Base-by-base conservation (phyloP, 2,329 filamentous ascomycete genomes). In the Coniochaeta ligniaria region DNA sequence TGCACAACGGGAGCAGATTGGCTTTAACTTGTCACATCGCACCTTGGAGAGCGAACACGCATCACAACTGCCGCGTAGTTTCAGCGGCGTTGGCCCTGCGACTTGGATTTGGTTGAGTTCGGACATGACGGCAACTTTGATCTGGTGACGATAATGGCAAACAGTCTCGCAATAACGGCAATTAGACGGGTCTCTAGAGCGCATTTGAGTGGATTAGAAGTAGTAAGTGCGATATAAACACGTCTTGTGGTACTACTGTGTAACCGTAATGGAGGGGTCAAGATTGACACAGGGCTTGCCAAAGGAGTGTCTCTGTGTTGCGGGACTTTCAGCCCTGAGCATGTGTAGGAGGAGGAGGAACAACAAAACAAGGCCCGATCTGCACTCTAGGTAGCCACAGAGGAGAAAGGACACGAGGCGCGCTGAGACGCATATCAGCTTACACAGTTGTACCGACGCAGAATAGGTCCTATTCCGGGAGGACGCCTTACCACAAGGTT, bases 61-160 rank as follows among this genome's bases (percentile, higher is more conserved):
- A n/a, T 72, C 66, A 62, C 74, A 76, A 60, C 72, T 75, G 52
- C 74, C 70, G 33, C 74, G 70, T 31, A 74, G 61, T 59, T 72
- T 73, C 38, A 67, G 61, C 36, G 20, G 43, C 4, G 43, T 47
- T 24, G 43, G 43, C 58, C 26, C 43, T 24, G 43, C 43, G 22
- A 47, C 43, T 47, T 47, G 20, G 22, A 14, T 47, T 6, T 8
- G 43, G 43, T 22, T 12, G 20, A 47, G 20, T 47, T 47, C 43
- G n/a, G 20, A 22, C n/a, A 47, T 24, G 43, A 24, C 11, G 5
- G 8, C 8, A 47, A 5, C 43, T 24, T 24, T 22, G n/a, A 12
- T 47, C 43, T 47, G n/a, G 20, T 24, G 43, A 47, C 43, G 43
- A 47, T 24, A 14, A 14, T 47, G 24, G 5, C 43, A 24, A 47